Evolutionary conservation across 768 basidiomycete genomes (phyloP).

Genomic region (Dioszegia hungarica): DNA sequence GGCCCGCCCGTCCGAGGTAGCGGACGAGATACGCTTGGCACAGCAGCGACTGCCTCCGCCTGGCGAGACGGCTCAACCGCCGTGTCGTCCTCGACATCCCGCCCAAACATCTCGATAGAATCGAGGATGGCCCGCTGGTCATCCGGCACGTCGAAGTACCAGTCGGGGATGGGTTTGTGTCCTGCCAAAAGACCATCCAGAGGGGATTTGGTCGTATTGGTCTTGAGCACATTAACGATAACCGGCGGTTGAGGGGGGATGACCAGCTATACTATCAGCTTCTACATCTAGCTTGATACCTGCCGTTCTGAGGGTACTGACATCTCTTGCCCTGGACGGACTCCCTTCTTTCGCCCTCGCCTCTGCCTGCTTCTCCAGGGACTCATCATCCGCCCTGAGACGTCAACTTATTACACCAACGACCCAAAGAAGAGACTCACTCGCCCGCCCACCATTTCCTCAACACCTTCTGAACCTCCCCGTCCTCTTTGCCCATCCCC

Average conservation of each 20-base stretch:
- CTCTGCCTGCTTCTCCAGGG: background rate
- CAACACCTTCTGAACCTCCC: conserved; percentile 22
- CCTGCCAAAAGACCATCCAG: background rate
- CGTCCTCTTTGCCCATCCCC: conserved; percentile 13
- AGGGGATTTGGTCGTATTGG: too few species aligned
- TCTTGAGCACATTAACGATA: too few species aligned
- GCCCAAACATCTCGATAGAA: conserved; percentile 26
- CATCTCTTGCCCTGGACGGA: background rate
- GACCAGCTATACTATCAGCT: too few species aligned
- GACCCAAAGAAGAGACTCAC: conserved; percentile 10
- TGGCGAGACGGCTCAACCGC: background rate
- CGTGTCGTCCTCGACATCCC: conserved; percentile 15
- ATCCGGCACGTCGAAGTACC: conserved; percentile 24
- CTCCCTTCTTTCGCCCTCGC: background rate
- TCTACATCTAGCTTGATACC: too few species aligned
- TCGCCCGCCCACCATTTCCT: conserved; percentile 39
- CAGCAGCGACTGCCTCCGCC: too few species aligned
- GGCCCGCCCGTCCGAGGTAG: too few species aligned
- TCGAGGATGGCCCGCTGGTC: conserved; percentile 14
- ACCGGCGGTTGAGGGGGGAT: too few species aligned
- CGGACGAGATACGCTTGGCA: too few species aligned
- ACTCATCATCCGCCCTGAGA: background rate
- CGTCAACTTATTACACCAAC: background rate
- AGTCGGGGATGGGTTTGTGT: conserved; percentile 28
- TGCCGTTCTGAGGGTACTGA: too few species aligned